Conservation (phyloP, 306 rosid species). For the Hippophae tibetana region DNA sequence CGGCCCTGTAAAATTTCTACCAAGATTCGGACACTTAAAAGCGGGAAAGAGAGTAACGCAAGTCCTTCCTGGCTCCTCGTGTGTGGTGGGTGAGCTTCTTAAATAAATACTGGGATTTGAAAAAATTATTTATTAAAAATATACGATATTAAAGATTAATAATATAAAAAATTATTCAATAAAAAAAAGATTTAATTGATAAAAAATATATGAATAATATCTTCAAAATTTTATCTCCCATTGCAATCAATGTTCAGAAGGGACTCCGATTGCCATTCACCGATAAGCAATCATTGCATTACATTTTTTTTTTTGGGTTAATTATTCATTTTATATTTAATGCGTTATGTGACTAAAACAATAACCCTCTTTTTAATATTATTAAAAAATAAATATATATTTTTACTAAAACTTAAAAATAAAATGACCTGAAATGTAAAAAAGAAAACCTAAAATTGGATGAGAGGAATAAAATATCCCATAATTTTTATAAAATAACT, state of each 20-base stretch:
- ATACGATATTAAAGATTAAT: neutral
- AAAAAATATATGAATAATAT: too few relatives aligned
- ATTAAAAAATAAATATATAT: too few relatives aligned
- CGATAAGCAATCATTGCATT: constrained; percentile 32
- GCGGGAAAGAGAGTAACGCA: constrained; percentile 15
- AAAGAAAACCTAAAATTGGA: too few relatives aligned
- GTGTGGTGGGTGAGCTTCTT: constrained; percentile 28
- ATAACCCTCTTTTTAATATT: too few relatives aligned
- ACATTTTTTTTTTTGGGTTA: constrained; percentile 17
- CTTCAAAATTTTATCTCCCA: too few relatives aligned
- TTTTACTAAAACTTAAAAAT: too few relatives aligned
- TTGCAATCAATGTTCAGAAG: too few relatives aligned
- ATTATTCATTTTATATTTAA: constrained; percentile 12
- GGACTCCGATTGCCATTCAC: constrained; percentile 24
- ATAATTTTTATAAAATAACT: too few relatives aligned
- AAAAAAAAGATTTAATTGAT: too few relatives aligned
- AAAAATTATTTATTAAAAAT: constrained; percentile 36
- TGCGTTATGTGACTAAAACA: constrained; percentile 1
- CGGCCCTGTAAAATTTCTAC: constrained; percentile 15
- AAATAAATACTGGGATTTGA: constrained; percentile 26
- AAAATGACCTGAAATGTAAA: too few relatives aligned
- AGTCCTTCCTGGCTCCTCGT: neutral
- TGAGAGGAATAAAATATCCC: too few relatives aligned
- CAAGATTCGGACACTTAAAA: constrained; percentile 31
- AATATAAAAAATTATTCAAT: too few relatives aligned